These are phyloP conservation scores for Fusarium chaquense DNA, from an alignment of 2,329 filamentous ascomycete species.

Conservation along the genomic window DNA sequence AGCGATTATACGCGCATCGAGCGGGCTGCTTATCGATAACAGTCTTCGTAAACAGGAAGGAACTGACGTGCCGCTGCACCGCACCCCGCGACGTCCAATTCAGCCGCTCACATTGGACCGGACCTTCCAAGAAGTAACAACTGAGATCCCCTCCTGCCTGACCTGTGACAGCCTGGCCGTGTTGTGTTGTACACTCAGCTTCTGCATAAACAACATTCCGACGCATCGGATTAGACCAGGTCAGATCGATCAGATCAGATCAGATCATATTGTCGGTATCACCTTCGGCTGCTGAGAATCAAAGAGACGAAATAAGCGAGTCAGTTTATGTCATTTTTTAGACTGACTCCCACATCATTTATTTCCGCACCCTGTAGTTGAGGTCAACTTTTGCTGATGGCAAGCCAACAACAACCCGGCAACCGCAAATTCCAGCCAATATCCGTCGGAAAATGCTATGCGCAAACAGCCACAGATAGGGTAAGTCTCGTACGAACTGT, in stretches of 20 bases:
- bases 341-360: not conserved
- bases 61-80: slow-evolving; percentile 17
- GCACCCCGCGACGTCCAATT: slow-evolving; percentile 37
- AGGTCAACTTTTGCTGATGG: slow-evolving; percentile 40
- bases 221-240: slow-evolving; percentile 4
- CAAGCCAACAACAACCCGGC: slow-evolving; percentile 35
- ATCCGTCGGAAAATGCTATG: slow-evolving; percentile 53
- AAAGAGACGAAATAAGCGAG: slow-evolving; percentile 1
- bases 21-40: slow-evolving; percentile 38
- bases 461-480: slow-evolving; percentile 54
- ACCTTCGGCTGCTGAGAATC: not conserved
- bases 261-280: slow-evolving; percentile 7
- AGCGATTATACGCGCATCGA: not conserved
- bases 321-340: not conserved
- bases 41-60: not conserved
- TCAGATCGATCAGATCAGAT: slow-evolving; percentile 1
- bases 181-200: slow-evolving; percentile 9
- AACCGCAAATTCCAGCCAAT: slow-evolving; percentile 45
- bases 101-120: slow-evolving; percentile 20
- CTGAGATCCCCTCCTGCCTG: slow-evolving; percentile 1
- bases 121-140: slow-evolving; percentile 8
- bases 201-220: slow-evolving; percentile 14
- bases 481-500: slow-evolving; percentile 36
- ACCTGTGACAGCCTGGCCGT: not conserved
- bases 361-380: not conserved